Percentiles rank a stretch among this genome's conserved stretches.
Conservation (phyloP, 169 alveolate species). For the Perkinsus olseni region DNA sequence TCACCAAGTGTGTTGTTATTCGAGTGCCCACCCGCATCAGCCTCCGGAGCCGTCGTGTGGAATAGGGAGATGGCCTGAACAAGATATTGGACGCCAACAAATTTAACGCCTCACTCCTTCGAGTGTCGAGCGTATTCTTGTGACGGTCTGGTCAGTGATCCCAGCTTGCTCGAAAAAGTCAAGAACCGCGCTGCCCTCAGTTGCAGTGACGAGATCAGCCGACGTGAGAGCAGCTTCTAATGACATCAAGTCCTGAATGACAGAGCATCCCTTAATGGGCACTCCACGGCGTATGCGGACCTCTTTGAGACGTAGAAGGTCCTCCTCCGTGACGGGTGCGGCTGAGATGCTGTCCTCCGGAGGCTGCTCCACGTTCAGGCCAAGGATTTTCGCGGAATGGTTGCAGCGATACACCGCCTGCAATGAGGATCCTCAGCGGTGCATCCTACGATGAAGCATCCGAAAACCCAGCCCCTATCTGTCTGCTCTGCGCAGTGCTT, state of each 20-base stretch:
- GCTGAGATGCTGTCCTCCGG: neutral
- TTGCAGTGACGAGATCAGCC: neutral
- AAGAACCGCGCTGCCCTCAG: neutral
- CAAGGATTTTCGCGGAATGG: neutral
- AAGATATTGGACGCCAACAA: neutral
- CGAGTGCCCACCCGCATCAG: neutral
- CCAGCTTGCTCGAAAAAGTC: constrained; percentile 9
- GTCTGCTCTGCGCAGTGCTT: too few relatives aligned
- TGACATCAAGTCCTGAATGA: neutral
- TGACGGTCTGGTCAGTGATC: neutral
- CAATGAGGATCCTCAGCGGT: neutral
- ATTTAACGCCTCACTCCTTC: neutral
- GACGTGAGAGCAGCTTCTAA: neutral
- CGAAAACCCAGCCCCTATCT: too few relatives aligned
- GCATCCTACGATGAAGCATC: too few relatives aligned
- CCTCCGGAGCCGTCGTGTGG: neutral
- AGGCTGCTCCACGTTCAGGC: neutral
- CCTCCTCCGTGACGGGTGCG: neutral
- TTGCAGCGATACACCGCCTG: neutral
- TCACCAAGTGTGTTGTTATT: neutral
- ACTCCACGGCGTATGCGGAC: neutral
- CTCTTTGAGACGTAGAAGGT: neutral
- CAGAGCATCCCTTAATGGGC: neutral
- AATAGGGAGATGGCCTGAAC: neutral
- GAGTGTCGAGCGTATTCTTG: neutral